Conservation (phyloP, 495 filamentous ascomycete species). For the Jackrogersella minutella region DNA sequence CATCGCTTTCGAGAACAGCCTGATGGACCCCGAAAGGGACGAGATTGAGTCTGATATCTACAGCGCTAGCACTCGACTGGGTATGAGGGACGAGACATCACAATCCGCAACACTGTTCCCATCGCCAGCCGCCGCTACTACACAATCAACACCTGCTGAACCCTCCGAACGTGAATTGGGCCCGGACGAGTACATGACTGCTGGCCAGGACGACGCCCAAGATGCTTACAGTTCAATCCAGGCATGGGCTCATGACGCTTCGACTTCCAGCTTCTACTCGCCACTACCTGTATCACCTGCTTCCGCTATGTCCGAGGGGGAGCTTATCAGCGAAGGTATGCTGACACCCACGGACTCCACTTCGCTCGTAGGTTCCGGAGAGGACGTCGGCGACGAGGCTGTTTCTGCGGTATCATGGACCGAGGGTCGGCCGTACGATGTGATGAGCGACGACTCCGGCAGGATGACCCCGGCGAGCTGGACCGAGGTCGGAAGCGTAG, state of each 20-base stretch:
- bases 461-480: constrained; percentile 74
- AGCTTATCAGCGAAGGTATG: constrained; percentile 55
- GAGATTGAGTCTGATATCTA: constrained; percentile 62
- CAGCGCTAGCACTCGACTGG: constrained; percentile 54
- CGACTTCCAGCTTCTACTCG: constrained; percentile 59
- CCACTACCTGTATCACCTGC: constrained; percentile 55
- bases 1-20: constrained; percentile 48
- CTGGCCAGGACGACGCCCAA: constrained; percentile 49
- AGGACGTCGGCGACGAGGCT: constrained; percentile 51
- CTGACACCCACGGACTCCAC: constrained; percentile 61
- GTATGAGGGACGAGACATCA: constrained; percentile 27
- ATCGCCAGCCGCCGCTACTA: constrained; percentile 18
- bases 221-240: constrained; percentile 61
- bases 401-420: constrained; percentile 38
- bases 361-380: constrained; percentile 55
- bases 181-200: constrained; percentile 56
- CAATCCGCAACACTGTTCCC: constrained; percentile 35
- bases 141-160: constrained; percentile 4
- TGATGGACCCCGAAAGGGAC: constrained; percentile 53
- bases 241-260: constrained; percentile 60
- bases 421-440: constrained; percentile 55
- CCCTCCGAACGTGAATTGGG: constrained; percentile 48
- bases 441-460: constrained; percentile 72
- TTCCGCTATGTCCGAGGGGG: constrained; percentile 51
- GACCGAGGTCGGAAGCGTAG: constrained; percentile 79